phyloP scores from a whole-genome alignment of 768 basidiomycete genomes.

The Phlegmacium glaucopus region DNA sequence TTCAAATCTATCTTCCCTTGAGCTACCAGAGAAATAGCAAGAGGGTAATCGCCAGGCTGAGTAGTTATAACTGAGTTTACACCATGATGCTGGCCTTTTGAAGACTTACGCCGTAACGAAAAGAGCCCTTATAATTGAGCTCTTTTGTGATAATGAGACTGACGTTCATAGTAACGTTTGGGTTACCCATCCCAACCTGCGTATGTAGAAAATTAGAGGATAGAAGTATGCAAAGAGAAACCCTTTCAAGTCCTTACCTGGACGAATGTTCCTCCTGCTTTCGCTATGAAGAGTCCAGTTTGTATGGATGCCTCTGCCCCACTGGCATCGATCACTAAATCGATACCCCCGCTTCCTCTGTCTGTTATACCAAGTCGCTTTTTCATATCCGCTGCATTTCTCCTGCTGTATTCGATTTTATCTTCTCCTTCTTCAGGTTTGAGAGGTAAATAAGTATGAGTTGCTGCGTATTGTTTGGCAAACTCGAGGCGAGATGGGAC shows the following conservation, averaged over 20 bases:
- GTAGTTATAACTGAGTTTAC: slow-evolving; percentile 1
- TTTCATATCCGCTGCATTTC: slow-evolving; percentile 68
- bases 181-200: slow-evolving; percentile 84
- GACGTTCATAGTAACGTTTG: slow-evolving; percentile 74
- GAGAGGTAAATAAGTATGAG: slow-evolving; percentile 68
- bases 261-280: slow-evolving; percentile 71
- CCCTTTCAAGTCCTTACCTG: slow-evolving; percentile 49
- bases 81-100: neutral
- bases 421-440: slow-evolving; percentile 60
- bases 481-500: slow-evolving; percentile 76
- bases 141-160: slow-evolving; percentile 72
- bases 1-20: slow-evolving; percentile 83
- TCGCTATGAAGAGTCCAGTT: slow-evolving; percentile 74
- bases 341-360: slow-evolving; percentile 67
- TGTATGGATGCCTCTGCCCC: slow-evolving; percentile 93
- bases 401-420: slow-evolving; percentile 65
- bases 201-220: neutral
- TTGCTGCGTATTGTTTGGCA: slow-evolving; percentile 81
- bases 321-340: slow-evolving; percentile 88
- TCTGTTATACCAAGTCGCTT: slow-evolving; percentile 63
- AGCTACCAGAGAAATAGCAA: slow-evolving; percentile 81
- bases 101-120: slow-evolving; percentile 74
- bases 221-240: neutral
- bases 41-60: slow-evolving; percentile 80
- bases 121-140: slow-evolving; percentile 82